phyloP scores from a whole-genome alignment of 352 stramenopile species.

The Pelagophyceae sp. region DNA sequence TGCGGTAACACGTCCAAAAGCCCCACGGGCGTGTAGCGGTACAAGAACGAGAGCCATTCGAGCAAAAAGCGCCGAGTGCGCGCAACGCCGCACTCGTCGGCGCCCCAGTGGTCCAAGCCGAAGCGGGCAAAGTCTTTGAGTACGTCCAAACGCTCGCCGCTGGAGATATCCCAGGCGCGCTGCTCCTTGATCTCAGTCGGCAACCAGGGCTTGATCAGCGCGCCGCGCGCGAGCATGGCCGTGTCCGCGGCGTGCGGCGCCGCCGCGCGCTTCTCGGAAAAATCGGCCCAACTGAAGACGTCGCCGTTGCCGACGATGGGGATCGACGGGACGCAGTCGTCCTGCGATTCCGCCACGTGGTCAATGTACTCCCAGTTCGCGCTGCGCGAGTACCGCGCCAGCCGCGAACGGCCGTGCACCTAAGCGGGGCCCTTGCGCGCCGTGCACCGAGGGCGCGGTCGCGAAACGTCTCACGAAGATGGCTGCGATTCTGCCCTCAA shows the following conservation, averaged over 20 bases:
- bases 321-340: constrained; percentile 40
- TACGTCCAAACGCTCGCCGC: constrained; percentile 88
- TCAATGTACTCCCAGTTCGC: constrained; percentile 97
- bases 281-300: constrained; percentile 64
- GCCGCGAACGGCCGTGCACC: constrained; percentile 88
- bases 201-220: constrained; percentile 98
- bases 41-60: constrained; percentile 97
- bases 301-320: constrained; percentile 86
- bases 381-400: constrained; percentile 92
- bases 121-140: constrained; percentile 92
- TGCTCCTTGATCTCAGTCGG: constrained; percentile 97
- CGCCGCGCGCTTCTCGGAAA: constrained; percentile 47
- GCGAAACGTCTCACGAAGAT: too few relatives aligned
- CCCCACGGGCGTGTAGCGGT: constrained; percentile 93
- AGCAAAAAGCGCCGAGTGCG: constrained; percentile 93
- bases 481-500: too few relatives aligned
- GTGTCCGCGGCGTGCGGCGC: constrained; percentile 35
- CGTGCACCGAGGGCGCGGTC: too few relatives aligned
- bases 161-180: constrained; percentile 89
- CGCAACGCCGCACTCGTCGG: constrained; percentile 94
- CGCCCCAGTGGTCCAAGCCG: constrained; percentile 97
- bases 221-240: constrained; percentile 64
- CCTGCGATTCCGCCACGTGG: constrained; percentile 59
- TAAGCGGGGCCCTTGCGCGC: constrained; percentile 27
- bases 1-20: constrained; percentile 87